Evolutionary conservation across 140 eudicot species (phyloP), one percentile per base, ranked within the genome.

Genomic region (Senecio squalidus): DNA sequence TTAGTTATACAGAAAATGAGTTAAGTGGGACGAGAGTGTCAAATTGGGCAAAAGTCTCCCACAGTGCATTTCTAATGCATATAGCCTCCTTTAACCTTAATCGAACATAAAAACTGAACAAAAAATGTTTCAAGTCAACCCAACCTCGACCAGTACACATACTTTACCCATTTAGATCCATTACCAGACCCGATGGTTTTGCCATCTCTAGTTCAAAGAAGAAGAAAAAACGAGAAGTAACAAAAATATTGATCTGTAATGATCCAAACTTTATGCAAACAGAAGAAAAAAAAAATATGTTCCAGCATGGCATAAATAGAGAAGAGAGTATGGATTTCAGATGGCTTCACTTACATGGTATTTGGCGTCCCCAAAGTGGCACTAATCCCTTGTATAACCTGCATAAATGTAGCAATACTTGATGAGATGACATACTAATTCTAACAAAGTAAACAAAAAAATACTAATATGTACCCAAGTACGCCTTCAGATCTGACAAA

Each of bases 311-410:
- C 17, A 41, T 13, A 18, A 17, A 20, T 17, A 56, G 15, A 46
- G 31, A 20, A 9, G 41, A 14, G 18, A 47, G 20, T 18, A 5
- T 16, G 20, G 38, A 46, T 14, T 27, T 18, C 7, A 48, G 28
- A 66, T 48, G 38, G 41, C n/a, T 30, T 31, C 55, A 71, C 82
- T 78, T 81, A 81, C 89, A 81, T 74, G 94, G 89, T 59, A 80
- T 81, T 34, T 80, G 88, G 24, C 94, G 89, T 47, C 89, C 94
- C 94, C 94, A 84, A 10, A 84, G 83, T 5, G 85, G 89, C 64
- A 80, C 80, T 39, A 84, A 47, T n/a, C 89, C 94, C 77, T 78
- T 84, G 79, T 84, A 84, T 44, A 78, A 75, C 70, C 94, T 78
- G 68, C 71, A 78, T 3, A 53, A 27, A 57, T 53, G 45, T 6